Base-by-base conservation (phyloP, 805 yeast species). In the Schizosaccharomyces osmophilus region DNA sequence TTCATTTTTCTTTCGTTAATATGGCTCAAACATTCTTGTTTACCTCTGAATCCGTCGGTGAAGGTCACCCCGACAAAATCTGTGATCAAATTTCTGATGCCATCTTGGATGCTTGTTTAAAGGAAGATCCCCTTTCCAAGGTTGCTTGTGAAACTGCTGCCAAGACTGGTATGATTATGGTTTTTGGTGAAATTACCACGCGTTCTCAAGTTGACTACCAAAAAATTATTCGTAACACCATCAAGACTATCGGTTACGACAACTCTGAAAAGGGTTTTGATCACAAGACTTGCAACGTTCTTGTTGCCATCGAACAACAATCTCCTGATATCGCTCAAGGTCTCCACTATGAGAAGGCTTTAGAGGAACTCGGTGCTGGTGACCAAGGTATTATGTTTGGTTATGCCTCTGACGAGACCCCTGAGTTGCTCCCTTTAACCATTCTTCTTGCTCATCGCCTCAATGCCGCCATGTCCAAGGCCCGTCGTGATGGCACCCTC, bases 351-450 rank as follows among this genome's bases (percentile, higher is more conserved):
- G 97, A 93, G 74, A 68, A 84, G 78, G 95, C 85, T 62, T 79
- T 93, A 66, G 98, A 93, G 80, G 94, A 93, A 64, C 82, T 93
- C 72, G 98, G 98, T 76, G 98, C 98, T 67, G 98, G 98, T 83
- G 98, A 93, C 79, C 98, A 93, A 78, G 98, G 98, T 84, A 93
- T 93, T 75, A 93, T 93, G 98, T 93, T 93, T 73, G 98, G 98
- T 77, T 93, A 93, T 76, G 98, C 98, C 69, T 84, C 97, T 65
- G 96, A 93, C 72, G 98, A 93, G 80, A 89, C 98, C 69, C 95
- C 90, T 73, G 97, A 93, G 80, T 83, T 85, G 74, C 79, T 93
- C 70, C 98, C 98, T 70, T 82, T 93, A 77, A 93, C 98, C 69
- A 82, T 93, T 66, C 76, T 93, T 69, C 82, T 93, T 72, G 83